Base-by-base conservation (phyloP, 2,329 filamentous ascomycete species). In the Fusarium pseudoanthophilum region DNA sequence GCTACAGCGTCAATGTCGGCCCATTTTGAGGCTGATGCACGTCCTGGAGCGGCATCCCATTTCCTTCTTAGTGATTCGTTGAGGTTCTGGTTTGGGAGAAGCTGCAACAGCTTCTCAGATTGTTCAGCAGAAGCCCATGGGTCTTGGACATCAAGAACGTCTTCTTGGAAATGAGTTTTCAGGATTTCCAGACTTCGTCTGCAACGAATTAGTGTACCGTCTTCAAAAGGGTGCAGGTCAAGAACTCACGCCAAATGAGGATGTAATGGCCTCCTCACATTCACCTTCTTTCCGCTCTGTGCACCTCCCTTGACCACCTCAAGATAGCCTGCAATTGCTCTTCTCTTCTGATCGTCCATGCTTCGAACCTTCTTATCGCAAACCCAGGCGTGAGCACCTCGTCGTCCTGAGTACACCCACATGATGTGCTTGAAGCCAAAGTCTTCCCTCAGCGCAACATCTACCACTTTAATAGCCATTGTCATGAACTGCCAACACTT, bases 401-500 rank as follows among this genome's bases (percentile, higher is more conserved):
- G 91, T 82, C 96, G 92, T 76, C 96, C 96, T 1, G 96, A 99
- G 83, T 99, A 99, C 11, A 99, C 95, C 96, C 96, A 99, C 82
- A 99, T 88, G 79, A 99, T 95, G 83, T 99, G 95, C 80, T 93
- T 91, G 83, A 98, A 99, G 51, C 95, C 96, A 84, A 99, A 98
- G 82, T 99, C 96, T 26, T 98, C 94, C 59, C 95, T 89, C 76
- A 99, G 83, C 2, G 95, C 95, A 18, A 90, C 87, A 81, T 98
- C 95, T 18, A 98, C 87, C 21, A 98, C 94, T 80, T 97, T 96
- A 81, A 99, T 95, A 13, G 96, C 93, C 95, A 99, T 98, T 30
- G 94, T 97, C 77, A 97, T 97, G 82, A 98, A 99, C 56, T 92
- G 88, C 96, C 96, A 99, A 84, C 96, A 99, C 81, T 95, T 96